Percentiles rank a stretch among this genome's conserved stretches.
These are phyloP conservation scores for Stropharia rugosoannulata DNA, from an alignment of 768 basidiomycete species.

Conservation along the genomic window DNA sequence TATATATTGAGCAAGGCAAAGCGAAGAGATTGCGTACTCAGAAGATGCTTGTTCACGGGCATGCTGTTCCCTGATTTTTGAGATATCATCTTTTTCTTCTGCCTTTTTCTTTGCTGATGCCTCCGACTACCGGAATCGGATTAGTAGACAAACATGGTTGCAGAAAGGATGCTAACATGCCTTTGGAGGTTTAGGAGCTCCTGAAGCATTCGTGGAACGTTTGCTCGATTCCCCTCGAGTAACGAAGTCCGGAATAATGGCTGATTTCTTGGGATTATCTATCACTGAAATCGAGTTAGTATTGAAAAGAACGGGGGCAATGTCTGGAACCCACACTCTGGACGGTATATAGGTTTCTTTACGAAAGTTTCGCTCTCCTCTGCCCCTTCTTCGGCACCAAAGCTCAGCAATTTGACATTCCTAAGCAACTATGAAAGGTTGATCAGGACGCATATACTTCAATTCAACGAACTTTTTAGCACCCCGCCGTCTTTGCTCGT, in stretches of 20 bases:
- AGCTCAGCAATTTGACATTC: slow-evolving; percentile 88
- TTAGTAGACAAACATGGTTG: neutral
- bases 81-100: slow-evolving; percentile 40
- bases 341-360: slow-evolving; percentile 82
- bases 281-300: slow-evolving; percentile 29
- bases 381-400: slow-evolving; percentile 73
- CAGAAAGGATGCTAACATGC: neutral
- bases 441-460: neutral
- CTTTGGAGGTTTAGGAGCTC: slow-evolving; percentile 14
- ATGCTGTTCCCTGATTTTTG: slow-evolving; percentile 75
- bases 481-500: slow-evolving; percentile 64
- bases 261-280: slow-evolving; percentile 29
- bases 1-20: neutral
- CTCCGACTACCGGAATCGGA: slow-evolving; percentile 14
- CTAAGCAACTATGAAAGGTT: slow-evolving; percentile 35
- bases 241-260: slow-evolving; percentile 40
- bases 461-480: slow-evolving; percentile 77
- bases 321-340: slow-evolving; percentile 66
- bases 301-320: neutral
- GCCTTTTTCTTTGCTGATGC: slow-evolving; percentile 36
- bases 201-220: slow-evolving; percentile 8
- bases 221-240: slow-evolving; percentile 22
- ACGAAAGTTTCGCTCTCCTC: slow-evolving; percentile 53
- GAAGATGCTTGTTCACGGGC: slow-evolving; percentile 65
- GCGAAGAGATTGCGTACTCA: slow-evolving; percentile 43